These are phyloP conservation scores for Aspergillus campestris DNA, from an alignment of 495 filamentous ascomycete genomes.

Conservation along the genomic window DNA sequence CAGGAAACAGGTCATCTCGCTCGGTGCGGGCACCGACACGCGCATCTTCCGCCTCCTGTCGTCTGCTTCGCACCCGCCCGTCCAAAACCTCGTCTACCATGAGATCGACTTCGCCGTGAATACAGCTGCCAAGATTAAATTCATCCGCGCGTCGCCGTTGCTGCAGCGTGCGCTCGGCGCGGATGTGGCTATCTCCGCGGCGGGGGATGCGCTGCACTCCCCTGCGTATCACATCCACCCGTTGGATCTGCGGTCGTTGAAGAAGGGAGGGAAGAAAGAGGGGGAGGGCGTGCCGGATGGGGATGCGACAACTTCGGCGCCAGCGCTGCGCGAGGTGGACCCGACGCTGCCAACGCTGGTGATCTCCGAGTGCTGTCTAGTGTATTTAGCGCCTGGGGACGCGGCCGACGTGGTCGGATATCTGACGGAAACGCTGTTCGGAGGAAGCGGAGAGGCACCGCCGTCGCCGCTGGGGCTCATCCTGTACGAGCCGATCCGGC, in stretches of 20 bases:
- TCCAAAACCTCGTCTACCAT: constrained; percentile 60
- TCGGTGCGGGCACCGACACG: constrained; percentile 92
- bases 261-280: neutral
- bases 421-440: constrained; percentile 50
- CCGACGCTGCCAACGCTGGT: constrained; percentile 64
- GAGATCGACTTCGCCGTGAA: constrained; percentile 86
- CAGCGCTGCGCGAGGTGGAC: constrained; percentile 33
- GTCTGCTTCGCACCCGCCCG: constrained; percentile 18
- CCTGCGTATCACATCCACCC: constrained; percentile 65
- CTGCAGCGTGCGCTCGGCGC: constrained; percentile 26
- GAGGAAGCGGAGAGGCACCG: neutral
- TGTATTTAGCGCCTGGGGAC: constrained; percentile 62
- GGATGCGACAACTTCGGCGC: constrained; percentile 11
- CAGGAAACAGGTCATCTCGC: constrained; percentile 78
- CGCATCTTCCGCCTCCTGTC: constrained; percentile 61
- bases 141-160: constrained; percentile 36
- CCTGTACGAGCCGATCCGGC: constrained; percentile 83
- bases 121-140: constrained; percentile 52
- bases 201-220: constrained; percentile 35
- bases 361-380: constrained; percentile 88
- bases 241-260: constrained; percentile 66
- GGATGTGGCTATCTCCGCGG: constrained; percentile 26
- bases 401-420: constrained; percentile 57
- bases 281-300: neutral
- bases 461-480: constrained; percentile 50